Evolutionary conservation across 495 filamentous ascomycete genomes (phyloP).

Genomic region (Choiromyces venosus): DNA sequence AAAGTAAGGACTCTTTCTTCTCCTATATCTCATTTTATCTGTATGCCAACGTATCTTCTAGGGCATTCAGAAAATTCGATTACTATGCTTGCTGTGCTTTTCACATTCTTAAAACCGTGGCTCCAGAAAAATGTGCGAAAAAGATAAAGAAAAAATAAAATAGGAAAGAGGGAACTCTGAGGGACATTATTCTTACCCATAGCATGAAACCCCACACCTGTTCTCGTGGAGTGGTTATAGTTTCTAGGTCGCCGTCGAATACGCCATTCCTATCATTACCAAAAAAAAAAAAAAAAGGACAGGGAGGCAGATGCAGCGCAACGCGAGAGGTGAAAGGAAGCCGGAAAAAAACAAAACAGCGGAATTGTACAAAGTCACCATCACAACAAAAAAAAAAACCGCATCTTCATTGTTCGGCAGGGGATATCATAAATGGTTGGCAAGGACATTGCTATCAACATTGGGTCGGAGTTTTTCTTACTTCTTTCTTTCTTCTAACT

Average conservation of each 20-base stretch:
- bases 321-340: no score
- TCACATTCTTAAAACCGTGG: not conserved
- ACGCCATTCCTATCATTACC: not conserved
- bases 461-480: not conserved
- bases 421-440: not conserved
- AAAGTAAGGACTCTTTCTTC: not conserved
- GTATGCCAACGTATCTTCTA: not conserved
- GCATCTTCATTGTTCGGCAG: not conserved
- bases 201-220: not conserved
- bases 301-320: not conserved
- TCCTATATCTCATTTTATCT: not conserved
- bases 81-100: not conserved
- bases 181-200: not conserved
- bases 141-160: not conserved
- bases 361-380: not conserved
- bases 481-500: not conserved
- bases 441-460: not conserved
- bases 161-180: not conserved
- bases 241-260: not conserved
- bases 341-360: not conserved
- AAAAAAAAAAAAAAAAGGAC: not conserved
- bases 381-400: not conserved
- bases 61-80: not conserved
- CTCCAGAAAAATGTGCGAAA: not conserved
- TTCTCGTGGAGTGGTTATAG: not conserved